Evolutionary conservation across 768 basidiomycete species (phyloP), one percentile per base, ranked within the genome.

Genomic region (Tricholoma terreum): DNA sequence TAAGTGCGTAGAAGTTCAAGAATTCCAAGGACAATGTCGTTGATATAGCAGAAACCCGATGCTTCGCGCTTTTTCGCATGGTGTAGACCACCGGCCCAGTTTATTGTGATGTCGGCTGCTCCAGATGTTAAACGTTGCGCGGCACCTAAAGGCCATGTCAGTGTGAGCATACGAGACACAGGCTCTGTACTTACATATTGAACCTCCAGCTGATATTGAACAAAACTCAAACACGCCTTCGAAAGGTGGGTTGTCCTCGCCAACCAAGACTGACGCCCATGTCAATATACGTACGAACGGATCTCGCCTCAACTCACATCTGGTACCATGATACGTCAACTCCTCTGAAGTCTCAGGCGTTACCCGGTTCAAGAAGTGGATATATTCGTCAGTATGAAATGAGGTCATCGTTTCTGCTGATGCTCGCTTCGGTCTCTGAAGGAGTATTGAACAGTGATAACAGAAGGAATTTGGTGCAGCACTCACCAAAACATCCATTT

Each of bases 31-130:
- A 97, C 94, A 69, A 98, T 99, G 71, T 95, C 92, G 71, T 99
- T 99, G 74, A 98, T 88, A 77, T 98, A 99, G 79, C 97, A 99
- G 74, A 99, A 99, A 12, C 97, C 97, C 6, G 90, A 92, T 0
- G 96, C 97, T 75, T 98, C 97, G 55, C 91, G 84, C 71, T 98
- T 98, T 76, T 99, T 99, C n/a, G 97, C 97, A 71, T 99, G 97
- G 73, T 99, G 97, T 3, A 99, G 81, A 2, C 97, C 97, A 8
- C 97, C 97, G 0, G 97, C 94, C 97, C 95, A 98, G 74, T 98
- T 97, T 60, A 98, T 92, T 0, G 88, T 87, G 53, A 98, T 98
- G 72, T 98, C 96, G 63, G 94, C 80, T 1, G 88, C 79, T 1
- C 94, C 94, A 3, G 84, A 82, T 48, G 89, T 80, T 58, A 98